These are phyloP conservation scores for Arthrobotrys entomopaga DNA, from an alignment of 2,329 filamentous ascomycete species.

Conservation along the genomic window DNA sequence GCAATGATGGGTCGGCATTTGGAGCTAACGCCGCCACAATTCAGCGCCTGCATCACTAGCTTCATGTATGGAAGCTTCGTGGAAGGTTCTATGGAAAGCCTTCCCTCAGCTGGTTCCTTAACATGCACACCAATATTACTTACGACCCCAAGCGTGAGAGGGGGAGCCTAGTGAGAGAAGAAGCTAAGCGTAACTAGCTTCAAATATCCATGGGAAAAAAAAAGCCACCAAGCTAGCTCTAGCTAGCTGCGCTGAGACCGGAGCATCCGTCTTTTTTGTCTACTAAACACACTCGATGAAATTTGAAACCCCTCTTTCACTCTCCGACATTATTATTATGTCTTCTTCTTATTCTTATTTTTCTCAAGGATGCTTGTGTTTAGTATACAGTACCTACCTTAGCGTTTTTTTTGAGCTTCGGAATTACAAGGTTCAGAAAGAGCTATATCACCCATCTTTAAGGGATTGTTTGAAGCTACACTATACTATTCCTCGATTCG, in stretches of 20 bases:
- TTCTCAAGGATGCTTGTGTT: not conserved
- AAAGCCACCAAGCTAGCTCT: not conserved
- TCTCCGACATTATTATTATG: too few species aligned
- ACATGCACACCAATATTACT: slow-evolving; percentile 38
- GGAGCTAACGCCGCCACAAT: slow-evolving; percentile 14
- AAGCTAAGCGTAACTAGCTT: too few species aligned
- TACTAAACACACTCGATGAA: too few species aligned
- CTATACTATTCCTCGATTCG: not conserved
- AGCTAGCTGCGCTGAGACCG: too few species aligned
- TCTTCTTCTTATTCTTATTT: too few species aligned
- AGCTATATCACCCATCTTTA: slow-evolving; percentile 25
- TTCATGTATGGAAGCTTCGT: slow-evolving; percentile 48
- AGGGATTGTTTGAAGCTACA: slow-evolving; percentile 1
- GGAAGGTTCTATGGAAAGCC: slow-evolving; percentile 19
- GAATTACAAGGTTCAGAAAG: not conserved
- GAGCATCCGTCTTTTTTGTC: not conserved
- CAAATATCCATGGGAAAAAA: too few species aligned
- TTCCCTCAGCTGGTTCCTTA: slow-evolving; percentile 30
- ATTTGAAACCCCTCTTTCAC: not conserved
- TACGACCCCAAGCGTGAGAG: not conserved
- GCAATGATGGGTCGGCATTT: slow-evolving; percentile 9
- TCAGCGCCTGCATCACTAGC: slow-evolving; percentile 38
- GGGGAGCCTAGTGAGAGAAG: slow-evolving; percentile 7
- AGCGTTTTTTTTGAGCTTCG: slow-evolving; percentile 13
- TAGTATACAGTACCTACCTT: slow-evolving; percentile 27